These are phyloP conservation scores for Alloteropsis semialata DNA, from an alignment of 176 grass and related monocot genomes.

Conservation along the genomic window DNA sequence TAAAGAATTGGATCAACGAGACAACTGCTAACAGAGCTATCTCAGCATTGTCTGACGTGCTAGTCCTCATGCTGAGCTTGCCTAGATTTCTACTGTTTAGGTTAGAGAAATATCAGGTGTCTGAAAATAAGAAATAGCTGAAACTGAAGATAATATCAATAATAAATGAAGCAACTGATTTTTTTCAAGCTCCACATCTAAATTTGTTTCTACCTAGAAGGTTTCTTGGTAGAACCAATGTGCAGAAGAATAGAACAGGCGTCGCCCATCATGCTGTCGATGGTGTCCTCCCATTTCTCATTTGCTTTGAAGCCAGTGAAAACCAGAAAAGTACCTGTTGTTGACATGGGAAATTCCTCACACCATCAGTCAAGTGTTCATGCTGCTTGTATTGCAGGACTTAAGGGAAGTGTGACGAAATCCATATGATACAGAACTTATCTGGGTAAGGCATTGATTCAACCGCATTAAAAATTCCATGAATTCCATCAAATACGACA, in stretches of 20 bases:
- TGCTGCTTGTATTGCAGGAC: background rate
- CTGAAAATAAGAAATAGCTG: background rate
- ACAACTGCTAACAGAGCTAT: constrained; percentile 60
- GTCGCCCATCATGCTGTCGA: constrained; percentile 50
- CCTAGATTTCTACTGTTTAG: constrained; percentile 81
- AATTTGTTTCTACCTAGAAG: constrained; percentile 40
- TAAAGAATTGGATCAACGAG: constrained; percentile 63
- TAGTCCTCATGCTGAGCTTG: constrained; percentile 56
- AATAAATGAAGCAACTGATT: background rate
- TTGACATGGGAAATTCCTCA: constrained; percentile 28
- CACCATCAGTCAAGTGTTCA: constrained; percentile 6
- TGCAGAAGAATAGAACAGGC: constrained; percentile 37
- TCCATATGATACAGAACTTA: constrained; percentile 47
- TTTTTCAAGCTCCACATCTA: background rate
- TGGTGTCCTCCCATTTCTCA: constrained; percentile 86
- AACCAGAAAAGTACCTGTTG: constrained; percentile 61
- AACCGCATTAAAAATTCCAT: constrained; percentile 83
- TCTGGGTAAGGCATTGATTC: constrained; percentile 87
- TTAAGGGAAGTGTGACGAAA: background rate
- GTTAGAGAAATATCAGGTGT: constrained; percentile 29
- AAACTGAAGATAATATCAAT: background rate
- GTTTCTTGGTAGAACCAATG: constrained; percentile 47
- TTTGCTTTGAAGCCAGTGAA: constrained; percentile 76
- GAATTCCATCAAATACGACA: constrained; percentile 92
- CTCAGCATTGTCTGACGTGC: constrained; percentile 65